These are phyloP conservation scores for Fagopyrum homotropicum DNA, from an alignment of 148 eudicot genomes.

Conservation along the genomic window DNA sequence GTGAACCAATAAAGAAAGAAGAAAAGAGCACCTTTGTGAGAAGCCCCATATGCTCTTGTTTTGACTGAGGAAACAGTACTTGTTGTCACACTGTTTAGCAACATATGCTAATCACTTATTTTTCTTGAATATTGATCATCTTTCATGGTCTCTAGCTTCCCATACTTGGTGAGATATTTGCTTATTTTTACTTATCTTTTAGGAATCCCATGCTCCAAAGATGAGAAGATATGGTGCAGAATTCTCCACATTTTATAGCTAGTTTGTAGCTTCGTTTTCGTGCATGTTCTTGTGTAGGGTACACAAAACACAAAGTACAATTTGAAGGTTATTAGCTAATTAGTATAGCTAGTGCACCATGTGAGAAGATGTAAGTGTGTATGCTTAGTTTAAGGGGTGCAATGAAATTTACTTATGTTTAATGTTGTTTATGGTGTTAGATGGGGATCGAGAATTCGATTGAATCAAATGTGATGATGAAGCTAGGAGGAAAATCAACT, in stretches of 20 bases:
- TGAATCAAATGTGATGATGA: no score
- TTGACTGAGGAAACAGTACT: constrained; percentile 8
- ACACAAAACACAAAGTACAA: no score
- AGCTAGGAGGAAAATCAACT: no score
- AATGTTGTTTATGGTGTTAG: no score
- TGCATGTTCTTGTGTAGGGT: neutral
- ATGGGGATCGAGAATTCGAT: no score
- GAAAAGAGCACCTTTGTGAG: constrained; percentile 11
- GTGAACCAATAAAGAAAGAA: constrained; percentile 4
- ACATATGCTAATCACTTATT: neutral
- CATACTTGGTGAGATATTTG: neutral
- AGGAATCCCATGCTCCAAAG: constrained; percentile 7
- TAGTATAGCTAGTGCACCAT: no score
- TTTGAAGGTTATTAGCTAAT: no score
- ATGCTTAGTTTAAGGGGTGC: no score
- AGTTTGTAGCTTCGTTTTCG: no score
- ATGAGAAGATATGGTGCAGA: constrained; percentile 1
- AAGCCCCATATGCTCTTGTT: constrained; percentile 13
- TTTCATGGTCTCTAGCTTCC: neutral
- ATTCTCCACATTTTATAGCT: neutral
- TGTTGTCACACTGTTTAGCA: constrained; percentile 8
- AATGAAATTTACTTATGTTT: no score
- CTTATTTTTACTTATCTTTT: neutral
- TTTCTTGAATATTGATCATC: neutral
- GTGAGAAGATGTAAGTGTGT: no score